Conservation (phyloP, 768 basidiomycete genomes). For the Leccinum rimulosum region DNA sequence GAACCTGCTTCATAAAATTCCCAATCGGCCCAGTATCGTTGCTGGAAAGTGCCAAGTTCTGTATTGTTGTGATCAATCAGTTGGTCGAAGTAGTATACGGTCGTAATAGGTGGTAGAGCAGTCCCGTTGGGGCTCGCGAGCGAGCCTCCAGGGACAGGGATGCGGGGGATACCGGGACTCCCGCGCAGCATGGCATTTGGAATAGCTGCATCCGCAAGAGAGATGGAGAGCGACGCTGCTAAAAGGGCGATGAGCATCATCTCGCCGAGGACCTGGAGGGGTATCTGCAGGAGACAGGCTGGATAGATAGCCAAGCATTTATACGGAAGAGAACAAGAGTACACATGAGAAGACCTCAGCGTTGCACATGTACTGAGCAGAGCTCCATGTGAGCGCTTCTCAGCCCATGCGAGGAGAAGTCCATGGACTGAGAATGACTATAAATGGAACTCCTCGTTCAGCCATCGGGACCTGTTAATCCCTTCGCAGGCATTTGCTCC, state of each 20-base stretch:
- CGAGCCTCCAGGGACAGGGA: constrained; percentile 9
- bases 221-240: constrained; percentile 9
- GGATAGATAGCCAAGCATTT: not conserved
- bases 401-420: not conserved
- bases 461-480: not conserved
- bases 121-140: constrained; percentile 24
- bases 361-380: not conserved
- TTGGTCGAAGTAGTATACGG: constrained; percentile 33
- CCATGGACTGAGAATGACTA: not conserved
- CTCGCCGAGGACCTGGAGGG: not conserved
- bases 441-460: not conserved
- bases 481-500: not conserved
- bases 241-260: constrained; percentile 17
- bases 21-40: constrained; percentile 70
- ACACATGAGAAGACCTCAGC: not conserved
- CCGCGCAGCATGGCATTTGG: constrained; percentile 25
- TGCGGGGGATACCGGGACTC: constrained; percentile 13
- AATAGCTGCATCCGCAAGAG: constrained; percentile 20
- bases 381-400: not conserved
- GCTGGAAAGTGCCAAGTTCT: constrained; percentile 68
- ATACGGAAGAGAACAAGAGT: not conserved
- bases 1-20: constrained; percentile 58
- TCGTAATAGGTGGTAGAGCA: constrained; percentile 26
- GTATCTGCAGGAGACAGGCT: not conserved
- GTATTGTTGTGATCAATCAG: constrained; percentile 49